phyloP scores from a whole-genome alignment of 2,329 filamentous ascomycete genomes.

The Cladosporium sp. region DNA sequence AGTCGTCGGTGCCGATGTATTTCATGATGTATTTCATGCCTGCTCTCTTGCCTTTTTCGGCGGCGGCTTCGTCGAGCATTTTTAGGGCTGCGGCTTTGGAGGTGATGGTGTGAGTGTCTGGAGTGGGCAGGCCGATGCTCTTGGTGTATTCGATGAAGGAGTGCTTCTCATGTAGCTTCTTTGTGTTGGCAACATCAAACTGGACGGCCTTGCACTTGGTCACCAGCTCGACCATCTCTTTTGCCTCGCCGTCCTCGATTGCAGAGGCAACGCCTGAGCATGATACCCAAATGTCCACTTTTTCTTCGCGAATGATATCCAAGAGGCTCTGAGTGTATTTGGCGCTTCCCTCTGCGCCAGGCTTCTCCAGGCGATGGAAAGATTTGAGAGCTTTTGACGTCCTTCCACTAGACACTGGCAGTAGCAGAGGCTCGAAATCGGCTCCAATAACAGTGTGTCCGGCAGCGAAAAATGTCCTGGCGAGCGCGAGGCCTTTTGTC shows the following conservation, averaged over 20 bases:
- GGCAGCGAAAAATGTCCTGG: conserved; percentile 58
- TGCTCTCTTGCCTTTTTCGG: conserved; percentile 16
- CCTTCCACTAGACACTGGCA: conserved; percentile 44
- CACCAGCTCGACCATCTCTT: conserved; percentile 54
- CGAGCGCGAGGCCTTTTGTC: conserved; percentile 63
- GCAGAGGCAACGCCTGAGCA: conserved; percentile 65
- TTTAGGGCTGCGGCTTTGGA: conserved; percentile 49
- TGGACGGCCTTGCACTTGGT: conserved; percentile 61
- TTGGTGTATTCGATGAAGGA: conserved; percentile 57
- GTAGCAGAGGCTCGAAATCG: conserved; percentile 50
- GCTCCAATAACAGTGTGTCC: conserved; percentile 69
- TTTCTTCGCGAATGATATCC: conserved; percentile 55
- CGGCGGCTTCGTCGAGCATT: conserved; percentile 42
- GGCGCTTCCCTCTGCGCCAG: conserved; percentile 32
- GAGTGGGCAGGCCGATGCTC: conserved; percentile 46
- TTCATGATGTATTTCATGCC: conserved; percentile 61
- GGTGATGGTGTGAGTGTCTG: conserved; percentile 47
- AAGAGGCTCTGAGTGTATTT: conserved; percentile 55
- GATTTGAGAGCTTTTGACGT: conserved; percentile 53
- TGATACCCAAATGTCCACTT: conserved; percentile 66
- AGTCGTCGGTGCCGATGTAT: conserved; percentile 58
- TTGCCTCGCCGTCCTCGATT: conserved; percentile 62
- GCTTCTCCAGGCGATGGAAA: conserved; percentile 49
- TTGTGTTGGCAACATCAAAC: conserved; percentile 53
- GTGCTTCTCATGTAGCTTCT: conserved; percentile 59